These are phyloP conservation scores for Madurella fahalii DNA, from an alignment of 2,329 filamentous ascomycete species.

Conservation along the genomic window DNA sequence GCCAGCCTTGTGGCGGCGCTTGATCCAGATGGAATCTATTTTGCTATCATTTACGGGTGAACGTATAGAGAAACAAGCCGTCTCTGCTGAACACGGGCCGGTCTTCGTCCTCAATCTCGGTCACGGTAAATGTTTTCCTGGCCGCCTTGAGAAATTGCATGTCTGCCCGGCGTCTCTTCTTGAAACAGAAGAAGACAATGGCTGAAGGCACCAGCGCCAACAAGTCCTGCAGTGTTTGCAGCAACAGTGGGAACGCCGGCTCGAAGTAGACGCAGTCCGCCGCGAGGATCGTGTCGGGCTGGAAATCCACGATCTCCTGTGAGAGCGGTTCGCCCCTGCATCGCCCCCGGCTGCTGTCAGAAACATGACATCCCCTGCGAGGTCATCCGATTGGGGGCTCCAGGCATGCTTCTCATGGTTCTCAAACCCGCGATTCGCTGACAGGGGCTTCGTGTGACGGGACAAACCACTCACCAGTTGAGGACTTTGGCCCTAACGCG, in stretches of 20 bases:
- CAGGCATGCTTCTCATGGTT: not conserved
- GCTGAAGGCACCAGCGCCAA: conserved; percentile 66
- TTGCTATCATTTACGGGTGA: conserved; percentile 32
- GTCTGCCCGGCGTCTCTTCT: conserved; percentile 80
- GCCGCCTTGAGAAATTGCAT: conserved; percentile 70
- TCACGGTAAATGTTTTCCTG: conserved; percentile 61
- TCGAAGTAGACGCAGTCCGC: conserved; percentile 98
- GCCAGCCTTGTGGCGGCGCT: not conserved
- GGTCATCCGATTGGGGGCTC: conserved; percentile 5
- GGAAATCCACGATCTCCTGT: conserved; percentile 47
- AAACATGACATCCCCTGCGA: conserved; percentile 12
- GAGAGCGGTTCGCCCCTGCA: conserved; percentile 59
- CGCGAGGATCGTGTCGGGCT: conserved; percentile 80
- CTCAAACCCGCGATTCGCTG: conserved; percentile 4
- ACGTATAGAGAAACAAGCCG: conserved; percentile 57
- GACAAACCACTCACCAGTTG: conserved; percentile 64
- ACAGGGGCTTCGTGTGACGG: conserved; percentile 1
- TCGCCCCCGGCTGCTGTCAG: conserved; percentile 16
- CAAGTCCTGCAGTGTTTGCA: conserved; percentile 71
- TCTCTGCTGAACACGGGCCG: conserved; percentile 53
- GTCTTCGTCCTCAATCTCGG: conserved; percentile 60
- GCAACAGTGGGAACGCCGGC: conserved; percentile 83
- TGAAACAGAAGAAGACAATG: conserved; percentile 82
- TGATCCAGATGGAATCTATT: not conserved
- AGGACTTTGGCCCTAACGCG: conserved; percentile 66